Evolutionary conservation across 305 asterid genomes (phyloP).

Genomic region (Fraxinus albicans): DNA sequence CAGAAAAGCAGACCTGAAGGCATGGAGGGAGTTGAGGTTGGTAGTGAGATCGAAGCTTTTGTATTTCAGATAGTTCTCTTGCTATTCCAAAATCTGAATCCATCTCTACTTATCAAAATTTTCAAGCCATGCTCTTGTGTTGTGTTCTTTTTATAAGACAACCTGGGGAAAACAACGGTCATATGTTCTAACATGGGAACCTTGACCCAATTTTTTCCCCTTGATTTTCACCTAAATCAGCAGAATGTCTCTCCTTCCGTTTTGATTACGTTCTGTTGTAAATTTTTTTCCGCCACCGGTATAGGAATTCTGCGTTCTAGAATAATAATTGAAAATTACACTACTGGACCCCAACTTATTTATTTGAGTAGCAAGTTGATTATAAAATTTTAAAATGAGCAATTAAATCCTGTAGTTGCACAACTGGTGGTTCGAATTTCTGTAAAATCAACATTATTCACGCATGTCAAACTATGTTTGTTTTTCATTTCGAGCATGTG

Average conservation of each 20-base stretch:
- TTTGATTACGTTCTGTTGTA: background rate
- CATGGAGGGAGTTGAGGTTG: conserved; percentile 85
- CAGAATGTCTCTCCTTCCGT: too few relatives aligned
- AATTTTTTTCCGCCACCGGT: background rate
- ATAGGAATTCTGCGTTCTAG: background rate
- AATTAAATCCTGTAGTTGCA: background rate
- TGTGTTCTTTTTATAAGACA: background rate
- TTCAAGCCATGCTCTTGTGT: background rate
- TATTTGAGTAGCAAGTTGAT: background rate
- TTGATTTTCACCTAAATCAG: background rate
- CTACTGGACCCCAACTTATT: background rate
- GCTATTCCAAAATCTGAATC: conserved; percentile 73
- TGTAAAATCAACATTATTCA: background rate
- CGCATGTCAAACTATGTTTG: background rate
- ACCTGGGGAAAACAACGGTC: background rate
- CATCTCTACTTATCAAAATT: conserved; percentile 32
- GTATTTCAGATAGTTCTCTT: conserved; percentile 81
- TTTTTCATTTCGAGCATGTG: background rate
- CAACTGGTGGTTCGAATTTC: background rate
- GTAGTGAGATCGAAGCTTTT: conserved; percentile 69
- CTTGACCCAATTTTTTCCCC: background rate
- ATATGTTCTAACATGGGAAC: background rate
- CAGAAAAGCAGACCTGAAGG: conserved; percentile 62
- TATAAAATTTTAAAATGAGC: background rate
- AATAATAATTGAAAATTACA: background rate